Conservation (phyloP, 1,139 yeast species). For the Nakaseomyces nivariensis region DNA sequence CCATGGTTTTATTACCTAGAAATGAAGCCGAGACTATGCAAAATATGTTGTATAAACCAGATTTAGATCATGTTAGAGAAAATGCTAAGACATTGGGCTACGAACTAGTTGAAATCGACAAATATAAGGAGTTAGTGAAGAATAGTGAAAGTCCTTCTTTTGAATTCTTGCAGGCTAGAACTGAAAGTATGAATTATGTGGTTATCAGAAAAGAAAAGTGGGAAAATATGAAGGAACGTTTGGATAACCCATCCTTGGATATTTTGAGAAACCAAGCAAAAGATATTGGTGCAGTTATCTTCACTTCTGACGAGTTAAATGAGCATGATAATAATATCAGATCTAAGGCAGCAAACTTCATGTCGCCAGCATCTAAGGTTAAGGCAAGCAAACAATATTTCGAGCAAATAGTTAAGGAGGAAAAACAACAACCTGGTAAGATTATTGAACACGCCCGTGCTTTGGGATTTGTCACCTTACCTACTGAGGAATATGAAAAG, state of each 20-base stretch:
- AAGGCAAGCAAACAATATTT: conserved; percentile 28
- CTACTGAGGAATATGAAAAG: conserved; percentile 15
- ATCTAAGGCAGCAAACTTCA: conserved; percentile 9
- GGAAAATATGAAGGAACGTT: conserved; percentile 10
- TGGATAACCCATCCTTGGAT: conserved; percentile 2
- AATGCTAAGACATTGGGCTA: conserved; percentile 24
- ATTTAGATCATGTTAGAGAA: conserved; percentile 16
- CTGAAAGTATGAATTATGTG: conserved; percentile 20
- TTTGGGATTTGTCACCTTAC: conserved; percentile 31
- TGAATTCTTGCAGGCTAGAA: conserved; percentile 20
- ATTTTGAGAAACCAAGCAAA: conserved; percentile 8
- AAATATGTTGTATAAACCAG: conserved; percentile 9
- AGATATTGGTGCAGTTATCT: background rate
- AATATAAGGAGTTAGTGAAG: conserved; percentile 23
- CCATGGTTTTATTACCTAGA: background rate
- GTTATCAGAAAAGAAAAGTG: conserved; percentile 20
- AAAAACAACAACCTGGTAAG: conserved; percentile 24
- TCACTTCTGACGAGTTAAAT: conserved; percentile 5
- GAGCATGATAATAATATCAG: conserved; percentile 9
- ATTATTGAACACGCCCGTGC: conserved; percentile 25
- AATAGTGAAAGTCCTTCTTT: conserved; percentile 26
- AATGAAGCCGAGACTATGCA: conserved; percentile 7
- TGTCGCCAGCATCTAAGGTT: conserved; percentile 24
- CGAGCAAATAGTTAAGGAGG: conserved; percentile 28
- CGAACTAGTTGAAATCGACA: conserved; percentile 13